Conservation (phyloP, 768 basidiomycete genomes). For the Pleurotus ostreatus region DNA sequence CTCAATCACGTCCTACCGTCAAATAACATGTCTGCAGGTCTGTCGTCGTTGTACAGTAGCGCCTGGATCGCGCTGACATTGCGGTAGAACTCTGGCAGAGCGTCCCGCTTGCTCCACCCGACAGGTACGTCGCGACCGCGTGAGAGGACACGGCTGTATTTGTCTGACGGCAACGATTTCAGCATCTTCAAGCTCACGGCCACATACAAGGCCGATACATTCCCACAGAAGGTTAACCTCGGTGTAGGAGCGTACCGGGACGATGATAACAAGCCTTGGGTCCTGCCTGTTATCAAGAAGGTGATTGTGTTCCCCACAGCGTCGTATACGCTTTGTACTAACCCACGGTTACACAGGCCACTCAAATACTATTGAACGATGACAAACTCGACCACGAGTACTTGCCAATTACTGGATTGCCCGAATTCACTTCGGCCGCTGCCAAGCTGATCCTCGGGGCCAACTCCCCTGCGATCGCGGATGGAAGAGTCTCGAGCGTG, state of each 20-base stretch:
- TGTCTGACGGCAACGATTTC: conserved; percentile 7
- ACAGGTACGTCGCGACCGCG: conserved; percentile 47
- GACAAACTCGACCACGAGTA: conserved; percentile 86
- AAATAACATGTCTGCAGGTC: conserved; percentile 41
- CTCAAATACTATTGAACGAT: conserved; percentile 62
- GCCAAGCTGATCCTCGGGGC: conserved; percentile 78
- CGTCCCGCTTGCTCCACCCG: conserved; percentile 82
- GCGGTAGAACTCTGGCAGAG: conserved; percentile 64
- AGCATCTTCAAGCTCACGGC: conserved; percentile 92
- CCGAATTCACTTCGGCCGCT: conserved; percentile 77
- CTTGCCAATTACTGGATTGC: conserved; percentile 84
- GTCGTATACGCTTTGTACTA: neutral
- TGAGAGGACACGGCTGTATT: neutral
- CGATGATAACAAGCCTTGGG: conserved; percentile 84
- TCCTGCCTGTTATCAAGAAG: conserved; percentile 88
- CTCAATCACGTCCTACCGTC: conserved; percentile 44
- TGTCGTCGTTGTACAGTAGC: conserved; percentile 15
- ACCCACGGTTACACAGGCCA: conserved; percentile 48
- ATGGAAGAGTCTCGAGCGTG: conserved; percentile 70
- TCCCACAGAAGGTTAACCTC: conserved; percentile 80
- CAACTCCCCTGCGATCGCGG: conserved; percentile 66
- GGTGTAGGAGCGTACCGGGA: conserved; percentile 94
- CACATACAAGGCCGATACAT: conserved; percentile 78
- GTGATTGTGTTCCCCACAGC: conserved; percentile 27
- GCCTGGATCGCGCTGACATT: conserved; percentile 10